Percentiles rank a stretch among this genome's conserved stretches.
phyloP scores from a whole-genome alignment of 495 filamentous ascomycete genomes.

The Talaromyces thailandensis region DNA sequence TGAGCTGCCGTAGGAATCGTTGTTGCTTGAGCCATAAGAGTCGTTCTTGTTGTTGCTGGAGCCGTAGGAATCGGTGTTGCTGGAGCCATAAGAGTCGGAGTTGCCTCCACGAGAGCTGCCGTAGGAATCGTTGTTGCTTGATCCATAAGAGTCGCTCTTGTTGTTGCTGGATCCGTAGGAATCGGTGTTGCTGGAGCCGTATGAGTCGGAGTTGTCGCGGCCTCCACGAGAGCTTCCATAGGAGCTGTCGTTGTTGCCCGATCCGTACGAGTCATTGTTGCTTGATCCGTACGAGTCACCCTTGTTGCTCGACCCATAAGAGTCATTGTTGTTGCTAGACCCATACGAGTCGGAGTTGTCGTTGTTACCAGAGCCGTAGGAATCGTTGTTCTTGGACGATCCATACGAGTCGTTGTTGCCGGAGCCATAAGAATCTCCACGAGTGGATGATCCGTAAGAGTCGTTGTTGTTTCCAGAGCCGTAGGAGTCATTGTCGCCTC shows the following conservation, averaged over 20 bases:
- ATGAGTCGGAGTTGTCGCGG: neutral
- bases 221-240: neutral
- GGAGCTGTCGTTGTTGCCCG: neutral
- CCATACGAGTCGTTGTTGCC: neutral
- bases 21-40: neutral
- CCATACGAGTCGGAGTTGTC: neutral
- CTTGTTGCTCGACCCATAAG: neutral
- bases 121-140: neutral
- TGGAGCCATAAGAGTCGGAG: neutral
- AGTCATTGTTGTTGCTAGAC: neutral
- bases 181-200: neutral
- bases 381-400: neutral
- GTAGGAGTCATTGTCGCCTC: neutral
- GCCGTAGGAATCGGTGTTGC: neutral
- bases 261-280: neutral
- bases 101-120: too few species aligned
- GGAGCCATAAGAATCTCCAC: neutral
- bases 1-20: neutral
- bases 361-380: slow-evolving; percentile 1
- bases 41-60: neutral
- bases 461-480: neutral
- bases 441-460: neutral
- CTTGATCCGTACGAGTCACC: neutral
- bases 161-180: neutral
- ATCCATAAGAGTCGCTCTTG: neutral